A percentile compares a stretch with the other conserved stretches of the same genome.
These are phyloP conservation scores for Penicillium diatomitis DNA, from an alignment of 495 filamentous ascomycete genomes.

Conservation along the genomic window DNA sequence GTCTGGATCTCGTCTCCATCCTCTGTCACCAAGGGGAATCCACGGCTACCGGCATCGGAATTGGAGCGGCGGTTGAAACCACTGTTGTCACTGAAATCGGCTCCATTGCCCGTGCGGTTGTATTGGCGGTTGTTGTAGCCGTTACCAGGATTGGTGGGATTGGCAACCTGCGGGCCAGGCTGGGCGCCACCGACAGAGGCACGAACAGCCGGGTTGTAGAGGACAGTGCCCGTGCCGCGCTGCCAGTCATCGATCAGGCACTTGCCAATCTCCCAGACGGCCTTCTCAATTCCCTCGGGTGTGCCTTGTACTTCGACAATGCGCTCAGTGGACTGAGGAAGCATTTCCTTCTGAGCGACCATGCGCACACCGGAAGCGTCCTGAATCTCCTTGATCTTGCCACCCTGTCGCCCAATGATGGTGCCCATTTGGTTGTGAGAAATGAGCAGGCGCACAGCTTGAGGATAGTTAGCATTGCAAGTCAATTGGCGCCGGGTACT, in stretches of 20 bases:
- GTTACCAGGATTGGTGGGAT: conserved; percentile 30
- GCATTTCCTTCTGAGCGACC: conserved; percentile 99
- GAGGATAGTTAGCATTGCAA: conserved; percentile 18
- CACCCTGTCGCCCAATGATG: conserved; percentile 89
- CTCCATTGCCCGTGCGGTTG: conserved; percentile 91
- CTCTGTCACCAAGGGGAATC: conserved; percentile 77
- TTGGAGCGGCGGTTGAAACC: conserved; percentile 68
- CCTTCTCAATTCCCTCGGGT: conserved; percentile 88
- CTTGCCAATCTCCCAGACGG: conserved; percentile 97
- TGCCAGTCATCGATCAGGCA: conserved; percentile 97
- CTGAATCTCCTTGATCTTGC: conserved; percentile 99
- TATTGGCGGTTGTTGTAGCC: conserved; percentile 61
- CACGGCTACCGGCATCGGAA: conserved; percentile 61
- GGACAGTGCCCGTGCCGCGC: conserved; percentile 87
- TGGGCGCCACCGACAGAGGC: conserved; percentile 54
- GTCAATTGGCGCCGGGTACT: no score
- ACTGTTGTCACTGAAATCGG: conserved; percentile 86
- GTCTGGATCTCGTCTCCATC: conserved; percentile 97
- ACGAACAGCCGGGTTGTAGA: conserved; percentile 92
- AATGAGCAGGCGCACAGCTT: conserved; percentile 93
- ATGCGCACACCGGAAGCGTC: conserved; percentile 94
- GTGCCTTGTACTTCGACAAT: conserved; percentile 94
- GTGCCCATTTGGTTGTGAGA: conserved; percentile 99
- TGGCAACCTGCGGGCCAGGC: conserved; percentile 14
- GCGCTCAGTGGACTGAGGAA: conserved; percentile 97